phyloP scores from a whole-genome alignment of 192 early-diverging fungal genomes.

The Spizellomyces punctatus region DNA sequence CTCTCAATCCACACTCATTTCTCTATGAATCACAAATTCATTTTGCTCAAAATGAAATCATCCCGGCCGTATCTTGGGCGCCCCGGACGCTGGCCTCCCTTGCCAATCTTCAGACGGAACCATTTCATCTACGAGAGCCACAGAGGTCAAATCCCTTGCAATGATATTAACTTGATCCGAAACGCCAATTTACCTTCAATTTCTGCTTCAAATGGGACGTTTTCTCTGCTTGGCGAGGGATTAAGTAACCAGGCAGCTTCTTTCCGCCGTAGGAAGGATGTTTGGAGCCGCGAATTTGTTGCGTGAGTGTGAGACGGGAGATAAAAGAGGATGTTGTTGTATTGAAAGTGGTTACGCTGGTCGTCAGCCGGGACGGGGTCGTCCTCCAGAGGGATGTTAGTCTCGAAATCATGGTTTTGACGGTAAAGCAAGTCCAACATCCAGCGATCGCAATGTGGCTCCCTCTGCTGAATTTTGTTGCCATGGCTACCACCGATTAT shows the following conservation, averaged over 20 bases:
- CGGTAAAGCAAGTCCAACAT: too few relatives aligned
- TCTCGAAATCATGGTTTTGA: too few relatives aligned
- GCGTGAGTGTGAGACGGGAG: not conserved
- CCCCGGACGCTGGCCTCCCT: constrained; percentile 43
- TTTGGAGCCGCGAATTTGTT: constrained; percentile 26
- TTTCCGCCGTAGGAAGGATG: constrained; percentile 33
- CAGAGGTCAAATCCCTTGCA: constrained; percentile 7
- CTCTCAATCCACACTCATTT: too few relatives aligned
- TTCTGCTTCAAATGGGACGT: constrained; percentile 39
- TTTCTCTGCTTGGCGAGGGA: constrained; percentile 44
- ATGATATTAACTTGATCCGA: too few relatives aligned
- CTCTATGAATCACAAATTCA: constrained; percentile 34
- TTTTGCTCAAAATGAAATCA: constrained; percentile 52
- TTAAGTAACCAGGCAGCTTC: constrained; percentile 45
- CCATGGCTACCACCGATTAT: too few relatives aligned
- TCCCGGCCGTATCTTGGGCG: constrained; percentile 49
- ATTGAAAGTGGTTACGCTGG: too few relatives aligned
- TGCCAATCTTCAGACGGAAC: constrained; percentile 48
- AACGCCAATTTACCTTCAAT: constrained; percentile 38
- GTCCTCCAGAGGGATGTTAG: too few relatives aligned
- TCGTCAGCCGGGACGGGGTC: too few relatives aligned
- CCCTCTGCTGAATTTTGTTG: too few relatives aligned
- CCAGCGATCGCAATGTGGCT: too few relatives aligned
- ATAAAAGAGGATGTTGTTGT: too few relatives aligned
- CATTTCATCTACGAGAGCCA: constrained; percentile 48